Percentiles rank a stretch among this genome's conserved stretches.
These are phyloP conservation scores for Histomonas meleagridis DNA, from an alignment of 208 protist genomes.

Conservation along the genomic window DNA sequence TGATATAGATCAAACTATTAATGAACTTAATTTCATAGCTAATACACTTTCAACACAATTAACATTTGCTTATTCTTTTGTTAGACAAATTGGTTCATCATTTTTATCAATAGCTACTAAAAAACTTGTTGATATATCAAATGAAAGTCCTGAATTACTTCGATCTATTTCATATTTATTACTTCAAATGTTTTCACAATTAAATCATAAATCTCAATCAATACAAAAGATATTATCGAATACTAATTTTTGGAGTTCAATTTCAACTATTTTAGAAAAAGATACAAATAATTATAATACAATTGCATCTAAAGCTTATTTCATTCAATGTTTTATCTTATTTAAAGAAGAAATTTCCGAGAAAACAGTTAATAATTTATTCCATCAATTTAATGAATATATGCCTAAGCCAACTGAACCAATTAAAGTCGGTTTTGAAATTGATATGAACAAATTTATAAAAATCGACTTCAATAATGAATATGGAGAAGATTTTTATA, in stretches of 20 bases:
- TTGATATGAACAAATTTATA: background rate
- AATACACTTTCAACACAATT: background rate
- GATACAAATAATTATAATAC: background rate
- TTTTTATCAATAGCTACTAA: background rate
- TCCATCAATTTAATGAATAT: background rate
- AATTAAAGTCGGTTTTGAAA: background rate
- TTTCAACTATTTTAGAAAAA: background rate
- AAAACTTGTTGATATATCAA: background rate
- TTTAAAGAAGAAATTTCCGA: background rate
- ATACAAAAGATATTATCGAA: background rate
- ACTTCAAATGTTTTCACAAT: background rate
- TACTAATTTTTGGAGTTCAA: background rate
- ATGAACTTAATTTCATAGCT: background rate
- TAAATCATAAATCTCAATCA: background rate
- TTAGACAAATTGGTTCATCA: background rate
- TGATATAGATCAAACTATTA: background rate
- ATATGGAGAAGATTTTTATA: background rate
- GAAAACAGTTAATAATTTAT: background rate
- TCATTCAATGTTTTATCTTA: background rate
- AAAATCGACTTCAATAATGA: background rate
- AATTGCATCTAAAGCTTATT: background rate
- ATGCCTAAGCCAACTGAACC: background rate
- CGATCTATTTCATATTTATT: background rate
- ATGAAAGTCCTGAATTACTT: background rate
- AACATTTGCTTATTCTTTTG: constrained; percentile 14